A percentile compares a stretch with the other conserved stretches of the same genome.
phyloP scores from a whole-genome alignment of 192 early-diverging fungal genomes.

The Coemansia sp. region DNA sequence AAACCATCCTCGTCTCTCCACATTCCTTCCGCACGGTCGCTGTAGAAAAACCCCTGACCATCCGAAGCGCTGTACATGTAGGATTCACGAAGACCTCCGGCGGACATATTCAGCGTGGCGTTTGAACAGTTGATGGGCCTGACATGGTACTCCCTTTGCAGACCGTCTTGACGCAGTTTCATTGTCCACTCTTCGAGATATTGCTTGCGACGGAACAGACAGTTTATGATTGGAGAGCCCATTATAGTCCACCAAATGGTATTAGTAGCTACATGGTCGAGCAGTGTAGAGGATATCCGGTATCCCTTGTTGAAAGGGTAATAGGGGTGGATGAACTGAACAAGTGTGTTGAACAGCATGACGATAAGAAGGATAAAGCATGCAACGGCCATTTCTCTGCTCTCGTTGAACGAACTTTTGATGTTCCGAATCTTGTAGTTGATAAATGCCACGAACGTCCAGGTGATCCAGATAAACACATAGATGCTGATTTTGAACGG shows the following conservation, averaged over 20 bases:
- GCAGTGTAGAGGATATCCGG: conserved; percentile 16
- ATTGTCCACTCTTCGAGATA: conserved; percentile 23
- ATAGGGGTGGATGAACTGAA: conserved; percentile 20
- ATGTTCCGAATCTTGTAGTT: conserved; percentile 34
- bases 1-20: neutral
- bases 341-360: conserved; percentile 12
- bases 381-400: conserved; percentile 25
- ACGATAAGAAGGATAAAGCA: conserved; percentile 21
- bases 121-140: neutral
- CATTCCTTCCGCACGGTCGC: neutral
- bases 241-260: conserved; percentile 32
- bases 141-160: conserved; percentile 24
- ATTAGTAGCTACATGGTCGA: conserved; percentile 21
- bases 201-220: conserved; percentile 26
- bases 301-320: conserved; percentile 18
- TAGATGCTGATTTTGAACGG: conserved; percentile 28
- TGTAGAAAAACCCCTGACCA: conserved; percentile 13
- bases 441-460: conserved; percentile 12
- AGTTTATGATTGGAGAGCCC: conserved; percentile 21
- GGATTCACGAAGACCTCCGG: neutral
- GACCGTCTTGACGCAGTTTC: conserved; percentile 23
- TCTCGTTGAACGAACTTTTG: conserved; percentile 48
- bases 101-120: neutral
- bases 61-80: conserved; percentile 6
- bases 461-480: conserved; percentile 21